Evolutionary conservation across 495 filamentous ascomycete species (phyloP).

Genomic region (Aspergillus mulundensis): DNA sequence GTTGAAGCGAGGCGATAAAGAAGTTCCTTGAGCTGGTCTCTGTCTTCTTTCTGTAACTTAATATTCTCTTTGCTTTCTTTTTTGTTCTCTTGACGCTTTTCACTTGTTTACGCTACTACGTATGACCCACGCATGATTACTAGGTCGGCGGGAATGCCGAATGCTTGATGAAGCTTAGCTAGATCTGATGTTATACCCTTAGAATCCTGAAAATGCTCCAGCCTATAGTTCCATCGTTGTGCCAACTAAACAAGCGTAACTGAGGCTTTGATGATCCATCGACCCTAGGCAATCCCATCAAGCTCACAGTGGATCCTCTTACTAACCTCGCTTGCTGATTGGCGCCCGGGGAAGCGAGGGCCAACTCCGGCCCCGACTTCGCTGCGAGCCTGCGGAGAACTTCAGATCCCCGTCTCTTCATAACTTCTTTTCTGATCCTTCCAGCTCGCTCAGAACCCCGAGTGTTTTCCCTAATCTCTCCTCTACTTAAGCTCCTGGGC

Average conservation of each 20-base stretch:
- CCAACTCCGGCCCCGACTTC: constrained; percentile 30
- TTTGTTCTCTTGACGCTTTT: constrained; percentile 2
- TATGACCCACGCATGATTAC: constrained; percentile 2
- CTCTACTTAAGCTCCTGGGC: not conserved
- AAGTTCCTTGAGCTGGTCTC: constrained; percentile 46
- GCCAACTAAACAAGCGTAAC: no score
- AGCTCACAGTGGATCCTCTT: constrained; percentile 5
- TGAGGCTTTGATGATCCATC: not conserved
- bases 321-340: constrained; percentile 25
- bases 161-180: constrained; percentile 1
- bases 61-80: constrained; percentile 10
- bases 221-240: no score
- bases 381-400: constrained; percentile 18
- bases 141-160: not conserved
- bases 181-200: constrained; percentile 3
- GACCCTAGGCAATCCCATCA: not conserved
- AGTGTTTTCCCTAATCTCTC: not conserved
- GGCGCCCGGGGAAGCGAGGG: constrained; percentile 23
- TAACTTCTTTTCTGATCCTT: constrained; percentile 16
- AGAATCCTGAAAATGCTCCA: not conserved
- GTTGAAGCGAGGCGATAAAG: constrained; percentile 64
- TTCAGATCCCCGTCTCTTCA: not conserved
- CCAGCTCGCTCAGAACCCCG: constrained; percentile 7
- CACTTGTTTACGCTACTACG: constrained; percentile 15
- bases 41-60: constrained; percentile 7